Evolutionary conservation across 106 monocot species (phyloP).

Genomic region (Dendrobium officinale): DNA sequence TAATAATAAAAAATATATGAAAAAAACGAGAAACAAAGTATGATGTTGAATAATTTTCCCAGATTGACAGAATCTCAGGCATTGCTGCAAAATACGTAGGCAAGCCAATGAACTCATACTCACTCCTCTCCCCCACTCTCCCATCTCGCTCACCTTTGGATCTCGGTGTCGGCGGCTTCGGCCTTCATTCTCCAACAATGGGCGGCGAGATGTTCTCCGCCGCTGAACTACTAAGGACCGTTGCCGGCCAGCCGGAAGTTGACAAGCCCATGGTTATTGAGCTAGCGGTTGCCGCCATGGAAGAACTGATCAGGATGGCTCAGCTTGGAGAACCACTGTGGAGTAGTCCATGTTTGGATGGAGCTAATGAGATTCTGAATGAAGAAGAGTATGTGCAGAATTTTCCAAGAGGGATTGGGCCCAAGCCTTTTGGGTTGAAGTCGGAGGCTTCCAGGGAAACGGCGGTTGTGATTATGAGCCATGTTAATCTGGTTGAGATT

Average conservation of each 20-base stretch:
- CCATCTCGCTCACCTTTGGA: constrained; percentile 29
- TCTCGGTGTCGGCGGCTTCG: constrained; percentile 9
- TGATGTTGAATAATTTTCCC: not conserved
- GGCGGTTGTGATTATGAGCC: constrained; percentile 76
- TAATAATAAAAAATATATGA: too few relatives aligned
- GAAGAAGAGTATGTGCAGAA: constrained; percentile 73
- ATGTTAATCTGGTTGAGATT: constrained; percentile 70
- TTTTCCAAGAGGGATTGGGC: constrained; percentile 73
- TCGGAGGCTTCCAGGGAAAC: constrained; percentile 77
- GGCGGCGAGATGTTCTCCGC: constrained; percentile 29
- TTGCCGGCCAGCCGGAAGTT: constrained; percentile 31
- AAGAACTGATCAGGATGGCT: constrained; percentile 85
- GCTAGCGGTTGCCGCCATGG: constrained; percentile 91
- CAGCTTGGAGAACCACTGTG: constrained; percentile 81
- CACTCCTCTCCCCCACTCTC: constrained; percentile 33
- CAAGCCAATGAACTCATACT: constrained; percentile 55
- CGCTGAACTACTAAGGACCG: constrained; percentile 40
- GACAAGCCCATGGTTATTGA: constrained; percentile 82
- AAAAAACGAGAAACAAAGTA: too few relatives aligned
- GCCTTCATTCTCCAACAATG: constrained; percentile 7
- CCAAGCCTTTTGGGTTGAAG: constrained; percentile 49
- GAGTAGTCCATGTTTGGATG: constrained; percentile 22
- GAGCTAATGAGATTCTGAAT: constrained; percentile 37
- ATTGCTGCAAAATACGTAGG: constrained; percentile 91
- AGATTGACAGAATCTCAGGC: constrained; percentile 85